Percentiles rank a stretch among this genome's conserved stretches.
These are phyloP conservation scores for Heimioporus sp. DNA, from an alignment of 768 basidiomycete genomes.

Conservation along the genomic window DNA sequence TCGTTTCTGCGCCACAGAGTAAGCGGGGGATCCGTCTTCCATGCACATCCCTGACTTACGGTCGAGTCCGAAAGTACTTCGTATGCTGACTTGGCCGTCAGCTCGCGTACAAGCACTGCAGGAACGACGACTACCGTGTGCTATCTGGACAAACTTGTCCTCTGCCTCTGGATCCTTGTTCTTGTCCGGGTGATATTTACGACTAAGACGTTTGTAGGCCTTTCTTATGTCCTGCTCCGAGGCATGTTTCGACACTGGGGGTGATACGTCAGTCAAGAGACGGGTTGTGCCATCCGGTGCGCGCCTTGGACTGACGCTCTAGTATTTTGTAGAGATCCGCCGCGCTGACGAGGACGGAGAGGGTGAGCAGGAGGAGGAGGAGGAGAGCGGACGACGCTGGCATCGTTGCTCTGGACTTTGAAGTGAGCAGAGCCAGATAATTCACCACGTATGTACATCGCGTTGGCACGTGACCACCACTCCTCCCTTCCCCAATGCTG, in stretches of 20 bases:
- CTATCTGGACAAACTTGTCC: slow-evolving; percentile 86
- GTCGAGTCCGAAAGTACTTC: slow-evolving; percentile 88
- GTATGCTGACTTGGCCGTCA: slow-evolving; percentile 57
- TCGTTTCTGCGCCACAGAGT: slow-evolving; percentile 60
- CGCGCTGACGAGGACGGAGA: slow-evolving; percentile 40
- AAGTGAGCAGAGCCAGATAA: background rate
- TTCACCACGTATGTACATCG: slow-evolving; percentile 33
- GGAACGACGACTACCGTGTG: slow-evolving; percentile 57
- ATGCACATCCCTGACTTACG: slow-evolving; percentile 40
- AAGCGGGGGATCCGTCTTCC: background rate
- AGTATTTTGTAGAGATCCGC: slow-evolving; percentile 81
- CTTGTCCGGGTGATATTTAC: slow-evolving; percentile 94
- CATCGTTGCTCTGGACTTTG: slow-evolving; percentile 17
- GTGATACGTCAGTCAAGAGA: slow-evolving; percentile 22
- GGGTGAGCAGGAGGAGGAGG: slow-evolving; percentile 30
- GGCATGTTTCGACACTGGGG: slow-evolving; percentile 66
- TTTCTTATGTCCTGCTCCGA: slow-evolving; percentile 88
- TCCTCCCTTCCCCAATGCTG: slow-evolving; percentile 11
- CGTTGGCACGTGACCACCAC: slow-evolving; percentile 24
- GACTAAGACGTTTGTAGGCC: slow-evolving; percentile 87
- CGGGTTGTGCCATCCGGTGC: slow-evolving; percentile 15
- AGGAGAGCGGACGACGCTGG: slow-evolving; percentile 23
- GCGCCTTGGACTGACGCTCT: slow-evolving; percentile 61
- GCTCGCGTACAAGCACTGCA: background rate
- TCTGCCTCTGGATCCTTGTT: slow-evolving; percentile 84